Evolutionary conservation across 768 basidiomycete species (phyloP).

Genomic region (Rhodotorula diobovata): DNA sequence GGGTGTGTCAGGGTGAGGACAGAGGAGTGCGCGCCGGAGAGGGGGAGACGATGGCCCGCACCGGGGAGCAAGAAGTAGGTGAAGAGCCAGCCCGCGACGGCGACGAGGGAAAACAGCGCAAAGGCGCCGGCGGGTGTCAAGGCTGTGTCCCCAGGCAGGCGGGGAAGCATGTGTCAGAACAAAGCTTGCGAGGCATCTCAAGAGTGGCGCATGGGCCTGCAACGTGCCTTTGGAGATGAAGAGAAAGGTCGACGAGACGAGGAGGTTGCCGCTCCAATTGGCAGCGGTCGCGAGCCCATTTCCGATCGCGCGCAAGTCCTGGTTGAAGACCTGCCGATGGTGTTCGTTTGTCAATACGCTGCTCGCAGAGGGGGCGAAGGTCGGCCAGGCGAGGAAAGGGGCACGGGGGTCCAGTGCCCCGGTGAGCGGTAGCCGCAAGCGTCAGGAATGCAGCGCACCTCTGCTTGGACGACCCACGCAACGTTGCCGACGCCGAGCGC

Average conservation of each 20-base stretch:
- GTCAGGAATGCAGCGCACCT: conserved; percentile 2
- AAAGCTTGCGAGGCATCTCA: not conserved
- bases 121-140: conserved; percentile 33
- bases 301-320: conserved; percentile 23
- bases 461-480: conserved; percentile 37
- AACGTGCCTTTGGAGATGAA: conserved; percentile 20
- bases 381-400: not conserved
- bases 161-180: not conserved
- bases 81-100: conserved; percentile 25
- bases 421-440: no score
- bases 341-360: no score
- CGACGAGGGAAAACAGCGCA: conserved; percentile 15
- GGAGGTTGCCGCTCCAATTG: conserved; percentile 34
- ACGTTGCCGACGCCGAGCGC: conserved; percentile 35
- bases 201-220: not conserved
- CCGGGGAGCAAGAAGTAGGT: conserved; percentile 27
- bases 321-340: conserved; percentile 23
- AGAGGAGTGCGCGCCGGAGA: no score
- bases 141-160: not conserved
- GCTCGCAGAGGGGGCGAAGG: no score
- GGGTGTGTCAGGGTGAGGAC: not conserved
- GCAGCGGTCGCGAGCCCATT: conserved; percentile 15
- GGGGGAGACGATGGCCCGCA: not conserved
- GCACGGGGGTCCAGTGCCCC: not conserved
- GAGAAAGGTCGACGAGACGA: conserved; percentile 33